Evolutionary conservation across 1,284 basidiomycete species (phyloP).

Genomic region (Malassezia psittaci): DNA sequence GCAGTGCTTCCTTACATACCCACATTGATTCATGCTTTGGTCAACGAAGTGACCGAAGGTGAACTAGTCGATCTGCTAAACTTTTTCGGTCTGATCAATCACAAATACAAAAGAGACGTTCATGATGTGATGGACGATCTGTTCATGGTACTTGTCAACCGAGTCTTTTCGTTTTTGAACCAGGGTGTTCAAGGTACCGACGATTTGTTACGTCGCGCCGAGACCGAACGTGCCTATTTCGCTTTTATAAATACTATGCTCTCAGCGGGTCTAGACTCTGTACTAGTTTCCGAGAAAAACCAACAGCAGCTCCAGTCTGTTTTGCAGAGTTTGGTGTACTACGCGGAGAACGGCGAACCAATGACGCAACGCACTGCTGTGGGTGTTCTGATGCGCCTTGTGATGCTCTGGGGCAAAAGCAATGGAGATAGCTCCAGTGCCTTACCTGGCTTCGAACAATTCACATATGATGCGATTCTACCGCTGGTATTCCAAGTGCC

Average conservation of each 20-base stretch:
- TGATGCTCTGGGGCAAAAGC: conserved; percentile 64
- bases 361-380: conserved; percentile 69
- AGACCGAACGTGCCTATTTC: conserved; percentile 84
- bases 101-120: conserved; percentile 80
- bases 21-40: conserved; percentile 71
- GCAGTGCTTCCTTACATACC: conserved; percentile 66
- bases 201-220: conserved; percentile 69
- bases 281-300: conserved; percentile 81
- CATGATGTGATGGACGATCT: conserved; percentile 80
- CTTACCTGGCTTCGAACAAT: conserved; percentile 81
- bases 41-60: conserved; percentile 78
- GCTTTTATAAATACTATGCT: conserved; percentile 72
- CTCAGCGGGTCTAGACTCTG: conserved; percentile 61
- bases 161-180: conserved; percentile 70
- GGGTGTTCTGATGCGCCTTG: conserved; percentile 61
- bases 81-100: conserved; percentile 81
- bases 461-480: conserved; percentile 79
- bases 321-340: conserved; percentile 55
- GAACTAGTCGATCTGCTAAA: conserved; percentile 92
- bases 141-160: conserved; percentile 70
- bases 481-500: conserved; percentile 75
- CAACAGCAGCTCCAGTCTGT: conserved; percentile 68
- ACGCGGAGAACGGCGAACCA: conserved; percentile 49
- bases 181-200: conserved; percentile 82
- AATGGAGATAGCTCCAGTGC: conserved; percentile 14